Evolutionary conservation across 1,139 yeast genomes (phyloP), one percentile per base, ranked within the genome.

Genomic region (Nakaseomyces sp.): DNA sequence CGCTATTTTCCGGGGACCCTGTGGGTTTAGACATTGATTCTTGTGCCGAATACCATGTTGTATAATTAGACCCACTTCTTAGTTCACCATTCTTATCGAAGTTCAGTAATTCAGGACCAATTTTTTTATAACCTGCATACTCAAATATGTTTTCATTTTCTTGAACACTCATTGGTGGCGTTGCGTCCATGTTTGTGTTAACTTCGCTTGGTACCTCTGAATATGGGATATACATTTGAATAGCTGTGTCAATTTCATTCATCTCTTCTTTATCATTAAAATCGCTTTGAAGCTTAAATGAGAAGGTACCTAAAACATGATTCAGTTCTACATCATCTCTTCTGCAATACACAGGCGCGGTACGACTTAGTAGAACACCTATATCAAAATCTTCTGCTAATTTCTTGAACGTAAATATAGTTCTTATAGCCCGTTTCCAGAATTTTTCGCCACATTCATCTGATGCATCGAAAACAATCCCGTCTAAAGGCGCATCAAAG

Each of bases 401-500:
- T 17, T 53, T 54, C 38, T 54, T 59, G 48, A 59, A 59, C 25
- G 61, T 43, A 40, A 58, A 54, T 5, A 63, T 48, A 18, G 56
- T 40, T 42, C 66, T 57, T 25, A 57, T 50, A 6, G 63, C 53
- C 37, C 66, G 53, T 43, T 53, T 55, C 64, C 64, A 61, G 41
- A 60, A 61, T 28, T 56, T 57, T 15, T 47, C 51, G 32, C 66
- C 65, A 19, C 54, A 54, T 50, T 68, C 72, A 44, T 68, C 69
- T 10, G 58, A 54, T 12, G 64, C 53, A 41, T 68, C 68, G 49
- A 70, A 71, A 26, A 68, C 65, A 4, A 79, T 74, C 3, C 89
- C 91, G 49, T 83, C 75, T 13, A 74, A 68, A 7, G 89, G 88
- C 41, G 76, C 64, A 61, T 82, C 89, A 38, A 64, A 50, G 55